phyloP scores from a whole-genome alignment of 2,329 filamentous ascomycete genomes.

The Talaromyces atroroseus region DNA sequence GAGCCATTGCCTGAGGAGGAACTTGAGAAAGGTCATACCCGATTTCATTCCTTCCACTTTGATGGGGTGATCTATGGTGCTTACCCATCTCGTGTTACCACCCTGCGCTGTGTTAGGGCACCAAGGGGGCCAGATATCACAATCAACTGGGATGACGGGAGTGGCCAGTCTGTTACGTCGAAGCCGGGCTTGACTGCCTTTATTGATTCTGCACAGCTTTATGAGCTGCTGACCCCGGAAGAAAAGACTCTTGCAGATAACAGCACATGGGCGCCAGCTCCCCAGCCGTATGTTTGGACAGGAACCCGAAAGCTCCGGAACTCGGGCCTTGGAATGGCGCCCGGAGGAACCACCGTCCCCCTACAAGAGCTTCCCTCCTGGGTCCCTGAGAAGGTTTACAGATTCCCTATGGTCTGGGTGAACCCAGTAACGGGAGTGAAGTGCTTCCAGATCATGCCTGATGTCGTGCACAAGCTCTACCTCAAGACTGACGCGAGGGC shows the following conservation, averaged over 20 bases:
- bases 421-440: background rate
- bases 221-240: background rate
- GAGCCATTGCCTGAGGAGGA: background rate
- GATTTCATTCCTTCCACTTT: background rate
- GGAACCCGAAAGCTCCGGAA: background rate
- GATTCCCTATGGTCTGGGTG: background rate
- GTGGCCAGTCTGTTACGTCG: background rate
- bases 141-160: background rate
- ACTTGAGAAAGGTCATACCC: background rate
- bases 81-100: background rate
- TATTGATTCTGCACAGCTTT: background rate
- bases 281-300: background rate
- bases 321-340: background rate
- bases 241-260: background rate
- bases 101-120: background rate
- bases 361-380: background rate
- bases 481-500: background rate
- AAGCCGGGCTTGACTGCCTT: background rate
- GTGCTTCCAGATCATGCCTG: background rate
- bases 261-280: background rate
- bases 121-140: background rate
- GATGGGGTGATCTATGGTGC: background rate
- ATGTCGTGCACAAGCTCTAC: background rate
- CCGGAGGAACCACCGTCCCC: background rate
- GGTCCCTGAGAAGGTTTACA: background rate